These are phyloP conservation scores for Pythium aphanidermatum DNA, from an alignment of 352 stramenopile species.

Conservation along the genomic window DNA sequence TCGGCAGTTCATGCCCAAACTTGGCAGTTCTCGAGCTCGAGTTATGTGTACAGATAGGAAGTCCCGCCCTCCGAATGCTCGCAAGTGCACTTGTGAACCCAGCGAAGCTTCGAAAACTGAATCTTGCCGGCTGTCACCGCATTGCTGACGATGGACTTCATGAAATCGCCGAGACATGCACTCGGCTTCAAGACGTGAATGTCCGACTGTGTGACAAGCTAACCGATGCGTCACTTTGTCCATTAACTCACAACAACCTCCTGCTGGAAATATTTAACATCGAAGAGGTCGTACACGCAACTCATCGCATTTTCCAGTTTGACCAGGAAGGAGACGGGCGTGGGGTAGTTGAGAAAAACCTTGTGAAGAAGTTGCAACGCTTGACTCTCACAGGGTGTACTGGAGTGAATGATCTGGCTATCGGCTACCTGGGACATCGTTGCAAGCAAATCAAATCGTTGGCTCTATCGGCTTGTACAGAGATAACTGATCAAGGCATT, in stretches of 20 bases:
- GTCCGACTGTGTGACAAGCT: constrained; percentile 77
- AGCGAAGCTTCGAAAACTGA: constrained; percentile 49
- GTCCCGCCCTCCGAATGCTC: constrained; percentile 51
- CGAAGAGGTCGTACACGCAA: constrained; percentile 70
- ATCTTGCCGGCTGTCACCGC: constrained; percentile 72
- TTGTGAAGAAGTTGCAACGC: constrained; percentile 50
- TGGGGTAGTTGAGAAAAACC: constrained; percentile 67
- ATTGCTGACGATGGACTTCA: constrained; percentile 76
- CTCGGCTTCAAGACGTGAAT: constrained; percentile 64
- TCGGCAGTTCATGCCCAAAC: constrained; percentile 40
- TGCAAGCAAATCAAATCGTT: constrained; percentile 44
- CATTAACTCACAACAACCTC: constrained; percentile 81
- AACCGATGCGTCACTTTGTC: constrained; percentile 61
- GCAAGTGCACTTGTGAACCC: constrained; percentile 34
- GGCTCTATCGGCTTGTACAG: constrained; percentile 45
- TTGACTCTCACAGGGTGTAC: constrained; percentile 70
- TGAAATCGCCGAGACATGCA: constrained; percentile 53
- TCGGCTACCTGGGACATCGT: constrained; percentile 65
- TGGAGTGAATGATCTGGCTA: constrained; percentile 57
- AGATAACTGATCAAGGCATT: constrained; percentile 65
- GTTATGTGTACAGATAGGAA: constrained; percentile 56
- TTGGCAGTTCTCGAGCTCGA: constrained; percentile 45
- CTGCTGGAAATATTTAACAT: constrained; percentile 73
- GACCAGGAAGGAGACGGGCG: constrained; percentile 80
- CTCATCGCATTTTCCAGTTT: constrained; percentile 79